Percentiles rank a stretch among this genome's conserved stretches.
phyloP scores from a whole-genome alignment of 2,329 filamentous ascomycete genomes.

The Fusarium aywerte region DNA sequence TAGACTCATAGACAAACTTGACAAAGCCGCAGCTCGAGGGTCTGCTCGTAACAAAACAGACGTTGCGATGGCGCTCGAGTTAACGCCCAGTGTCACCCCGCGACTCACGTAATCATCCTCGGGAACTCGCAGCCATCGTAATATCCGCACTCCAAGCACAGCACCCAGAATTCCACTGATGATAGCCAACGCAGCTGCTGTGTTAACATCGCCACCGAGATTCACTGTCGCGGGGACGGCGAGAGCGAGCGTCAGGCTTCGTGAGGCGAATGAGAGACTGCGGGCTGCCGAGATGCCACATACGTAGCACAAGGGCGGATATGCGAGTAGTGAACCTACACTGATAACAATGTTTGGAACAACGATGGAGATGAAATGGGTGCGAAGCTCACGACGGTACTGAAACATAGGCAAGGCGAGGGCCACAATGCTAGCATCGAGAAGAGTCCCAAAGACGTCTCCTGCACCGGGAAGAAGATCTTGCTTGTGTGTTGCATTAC shows the following conservation, averaged over 20 bases:
- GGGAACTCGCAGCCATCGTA: slow-evolving; percentile 62
- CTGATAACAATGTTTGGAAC: slow-evolving; percentile 64
- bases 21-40: slow-evolving; percentile 68
- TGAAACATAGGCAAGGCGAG: slow-evolving; percentile 71
- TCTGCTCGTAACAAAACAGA: slow-evolving; percentile 66
- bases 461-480: slow-evolving; percentile 61
- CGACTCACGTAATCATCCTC: slow-evolving; percentile 72
- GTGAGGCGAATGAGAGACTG: slow-evolving; percentile 65
- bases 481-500: slow-evolving; percentile 42
- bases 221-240: slow-evolving; percentile 67
- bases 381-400: slow-evolving; percentile 65
- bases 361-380: slow-evolving; percentile 65
- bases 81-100: slow-evolving; percentile 70
- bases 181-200: slow-evolving; percentile 67
- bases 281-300: slow-evolving; percentile 65
- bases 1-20: slow-evolving; percentile 68
- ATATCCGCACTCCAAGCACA: slow-evolving; percentile 62
- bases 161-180: slow-evolving; percentile 69
- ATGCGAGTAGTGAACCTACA: slow-evolving; percentile 65
- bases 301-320: slow-evolving; percentile 64
- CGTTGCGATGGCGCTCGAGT: slow-evolving; percentile 69
- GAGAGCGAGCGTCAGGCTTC: slow-evolving; percentile 69
- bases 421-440: slow-evolving; percentile 68
- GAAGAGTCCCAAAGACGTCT: slow-evolving; percentile 64
- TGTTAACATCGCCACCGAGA: slow-evolving; percentile 66